Conservation (phyloP, 345 rosid genomes). For the Boechera stricta region DNA sequence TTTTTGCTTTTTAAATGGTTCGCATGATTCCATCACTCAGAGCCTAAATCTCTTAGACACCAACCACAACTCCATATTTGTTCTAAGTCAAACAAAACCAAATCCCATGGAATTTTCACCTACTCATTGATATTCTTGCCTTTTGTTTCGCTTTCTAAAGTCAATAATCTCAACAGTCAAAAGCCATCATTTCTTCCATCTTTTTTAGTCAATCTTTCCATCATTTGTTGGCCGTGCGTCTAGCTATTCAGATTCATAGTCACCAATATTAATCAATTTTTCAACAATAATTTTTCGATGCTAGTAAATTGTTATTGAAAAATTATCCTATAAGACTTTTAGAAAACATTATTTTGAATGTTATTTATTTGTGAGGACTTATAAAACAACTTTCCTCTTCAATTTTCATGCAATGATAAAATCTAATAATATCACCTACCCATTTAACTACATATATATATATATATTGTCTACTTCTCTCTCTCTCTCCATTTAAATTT, state of each 20-base stretch:
- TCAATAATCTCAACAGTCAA: conserved; percentile 25
- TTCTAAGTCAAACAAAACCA: conserved; percentile 31
- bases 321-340: neutral
- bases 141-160: conserved; percentile 19
- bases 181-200: conserved; percentile 26
- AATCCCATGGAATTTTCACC: neutral
- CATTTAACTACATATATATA: conserved; percentile 5
- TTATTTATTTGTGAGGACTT: conserved; percentile 10
- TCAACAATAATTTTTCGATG: neutral
- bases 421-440: conserved; percentile 18
- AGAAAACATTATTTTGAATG: neutral
- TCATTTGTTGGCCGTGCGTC: conserved; percentile 39
- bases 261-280: conserved; percentile 9
- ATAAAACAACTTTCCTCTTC: neutral
- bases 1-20: neutral
- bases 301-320: neutral
- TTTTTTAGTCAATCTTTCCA: conserved; percentile 23
- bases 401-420: neutral
- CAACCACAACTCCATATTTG: conserved; percentile 36
- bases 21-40: conserved; percentile 12
- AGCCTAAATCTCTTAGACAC: conserved; percentile 17
- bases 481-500: conserved; percentile 20
- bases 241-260: conserved; percentile 17
- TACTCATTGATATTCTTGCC: neutral
- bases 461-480: neutral